Conservation (phyloP, 306 rosid genomes). For the Castanea sativa region DNA sequence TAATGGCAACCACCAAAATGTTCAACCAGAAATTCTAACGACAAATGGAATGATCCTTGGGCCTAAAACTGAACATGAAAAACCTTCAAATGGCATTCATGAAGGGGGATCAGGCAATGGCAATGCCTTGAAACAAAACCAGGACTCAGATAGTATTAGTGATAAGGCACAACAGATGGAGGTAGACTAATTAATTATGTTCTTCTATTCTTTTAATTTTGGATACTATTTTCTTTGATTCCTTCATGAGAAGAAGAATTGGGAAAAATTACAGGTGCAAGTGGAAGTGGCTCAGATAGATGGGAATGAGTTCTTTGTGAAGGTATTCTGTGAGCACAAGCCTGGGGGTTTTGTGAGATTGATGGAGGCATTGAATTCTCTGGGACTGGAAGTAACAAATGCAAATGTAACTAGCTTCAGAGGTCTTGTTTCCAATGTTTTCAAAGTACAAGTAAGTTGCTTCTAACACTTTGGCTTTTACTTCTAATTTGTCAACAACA, state of each 20-base stretch:
- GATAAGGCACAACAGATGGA: conserved; percentile 82
- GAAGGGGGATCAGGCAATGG: conserved; percentile 42
- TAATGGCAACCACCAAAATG: conserved; percentile 32
- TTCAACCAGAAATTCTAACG: conserved; percentile 30
- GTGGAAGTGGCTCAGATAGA: conserved; percentile 88
- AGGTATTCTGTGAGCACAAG: conserved; percentile 82
- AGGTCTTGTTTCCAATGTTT: conserved; percentile 81
- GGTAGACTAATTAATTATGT: conserved; percentile 32
- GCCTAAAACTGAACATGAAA: conserved; percentile 36
- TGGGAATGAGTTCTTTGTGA: conserved; percentile 76
- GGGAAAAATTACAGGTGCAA: conserved; percentile 57
- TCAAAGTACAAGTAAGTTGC: conserved; percentile 63
- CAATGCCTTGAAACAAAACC: conserved; percentile 41
- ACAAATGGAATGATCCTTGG: conserved; percentile 24
- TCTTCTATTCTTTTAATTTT: background rate
- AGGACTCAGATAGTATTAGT: conserved; percentile 35
- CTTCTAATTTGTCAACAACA: too few relatives aligned
- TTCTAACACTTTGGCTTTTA: background rate
- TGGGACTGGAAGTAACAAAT: conserved; percentile 73
- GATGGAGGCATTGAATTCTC: conserved; percentile 75
- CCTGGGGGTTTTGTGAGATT: conserved; percentile 75
- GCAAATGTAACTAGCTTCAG: conserved; percentile 81
- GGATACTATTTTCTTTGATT: background rate
- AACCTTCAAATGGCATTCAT: conserved; percentile 36
- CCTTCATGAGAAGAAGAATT: background rate